A percentile compares a stretch with the other conserved stretches of the same genome.
phyloP scores from a whole-genome alignment of 2,329 filamentous ascomycete species.

The Parastagonospora nodorum region DNA sequence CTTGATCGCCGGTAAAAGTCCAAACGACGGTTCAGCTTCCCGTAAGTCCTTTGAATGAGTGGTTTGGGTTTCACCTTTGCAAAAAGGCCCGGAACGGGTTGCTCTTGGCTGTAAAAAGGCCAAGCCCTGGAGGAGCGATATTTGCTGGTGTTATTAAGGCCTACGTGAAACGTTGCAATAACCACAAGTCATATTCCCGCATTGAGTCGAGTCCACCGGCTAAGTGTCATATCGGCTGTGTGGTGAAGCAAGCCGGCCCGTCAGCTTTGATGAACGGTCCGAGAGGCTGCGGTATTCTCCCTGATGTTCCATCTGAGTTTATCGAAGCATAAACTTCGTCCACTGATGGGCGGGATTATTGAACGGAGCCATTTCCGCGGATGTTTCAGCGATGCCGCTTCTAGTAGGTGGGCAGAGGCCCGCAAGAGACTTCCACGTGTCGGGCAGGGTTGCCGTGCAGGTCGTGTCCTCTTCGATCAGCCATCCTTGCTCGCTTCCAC shows the following conservation, averaged over 20 bases:
- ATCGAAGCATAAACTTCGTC: constrained; percentile 10
- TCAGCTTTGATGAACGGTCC: constrained; percentile 20
- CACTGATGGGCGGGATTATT: constrained; percentile 9
- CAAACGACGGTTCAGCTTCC: constrained; percentile 16
- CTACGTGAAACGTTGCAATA: constrained; percentile 35
- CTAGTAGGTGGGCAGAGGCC: constrained; percentile 28
- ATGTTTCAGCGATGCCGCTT: constrained; percentile 25
- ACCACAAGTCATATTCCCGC: constrained; percentile 30
- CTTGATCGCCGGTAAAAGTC: constrained; percentile 26
- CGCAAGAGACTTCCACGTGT: constrained; percentile 42
- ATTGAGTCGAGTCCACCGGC: constrained; percentile 27
- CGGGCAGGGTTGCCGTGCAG: constrained; percentile 38
- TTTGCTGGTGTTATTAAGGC: constrained; percentile 14
- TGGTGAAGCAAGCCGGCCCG: constrained; percentile 18
- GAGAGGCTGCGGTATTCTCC: constrained; percentile 7
- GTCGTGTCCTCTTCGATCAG: constrained; percentile 29
- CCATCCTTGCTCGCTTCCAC: constrained; percentile 44
- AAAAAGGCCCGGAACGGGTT: constrained; percentile 15
- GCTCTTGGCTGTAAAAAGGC: constrained; percentile 9
- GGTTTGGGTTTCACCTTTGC: constrained; percentile 12
- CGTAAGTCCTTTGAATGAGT: too few relatives aligned
- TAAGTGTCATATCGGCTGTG: constrained; percentile 31
- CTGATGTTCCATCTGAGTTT: background rate
- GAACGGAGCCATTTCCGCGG: constrained; percentile 17
- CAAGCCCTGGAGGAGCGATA: constrained; percentile 20